Base-by-base conservation (phyloP, 345 rosid genomes). In the Salix purpurea region DNA sequence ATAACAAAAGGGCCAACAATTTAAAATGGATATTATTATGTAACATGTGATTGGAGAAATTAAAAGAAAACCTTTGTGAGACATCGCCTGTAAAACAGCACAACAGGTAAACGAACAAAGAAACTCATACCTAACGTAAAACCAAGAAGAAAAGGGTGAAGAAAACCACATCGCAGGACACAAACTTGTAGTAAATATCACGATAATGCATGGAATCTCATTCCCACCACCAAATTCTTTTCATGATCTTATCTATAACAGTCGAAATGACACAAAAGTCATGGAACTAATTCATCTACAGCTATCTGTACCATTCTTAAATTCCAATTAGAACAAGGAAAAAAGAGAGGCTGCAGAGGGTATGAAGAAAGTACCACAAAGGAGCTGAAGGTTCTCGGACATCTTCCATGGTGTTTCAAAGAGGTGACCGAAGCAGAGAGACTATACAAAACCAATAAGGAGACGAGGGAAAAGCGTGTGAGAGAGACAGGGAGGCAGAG, bases 341-440 rank as follows among this genome's bases (percentile, higher is more conserved):
- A 18, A 30, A 50, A 50, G 1, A 50, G 5, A 50, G 18, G n/a
- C 9, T 50, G 56, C 18, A 5, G 10, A 64, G 46, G 54, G 28
- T 23, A 3, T 12, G 30, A 61, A 24, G 64, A 61, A 24, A 24
- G 66, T 62, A 65, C 19, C 0, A 56, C 28, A 4, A 56, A 73
- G 71, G 32, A 44, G 77, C 39, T 15, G 80, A 73, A 71, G 69
- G 39, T 71, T 74, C 50, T 32, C 11, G 46, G 71, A 18, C 54
- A 30, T 62, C 52, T 48, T 60, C 78, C 84, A 80, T 80, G 68
- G 40, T 18, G 34, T 26, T 46, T 82, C 67, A 12, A 48, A 42
- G 26, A 21, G 65, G 34, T 32, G 71, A 26, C 54, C 67, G 65
- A 74, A 72, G 67, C 56, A 42, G 72, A 75, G 67, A 79, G 70